Conservation (phyloP, 345 rosid species). For the Brassica juncea region DNA sequence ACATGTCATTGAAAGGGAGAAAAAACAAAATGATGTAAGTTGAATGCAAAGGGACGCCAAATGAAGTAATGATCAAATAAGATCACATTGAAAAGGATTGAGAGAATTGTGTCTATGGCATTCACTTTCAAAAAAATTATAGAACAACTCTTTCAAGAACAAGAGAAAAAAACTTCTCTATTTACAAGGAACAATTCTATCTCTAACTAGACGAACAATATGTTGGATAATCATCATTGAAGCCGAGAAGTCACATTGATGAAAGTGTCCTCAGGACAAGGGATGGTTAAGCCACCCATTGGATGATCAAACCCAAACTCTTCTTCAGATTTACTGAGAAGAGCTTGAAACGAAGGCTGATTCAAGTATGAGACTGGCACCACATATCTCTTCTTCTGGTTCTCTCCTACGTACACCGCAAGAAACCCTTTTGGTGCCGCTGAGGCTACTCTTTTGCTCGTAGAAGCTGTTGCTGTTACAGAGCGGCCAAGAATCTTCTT, state of each 20-base stretch:
- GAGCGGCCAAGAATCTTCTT: neutral
- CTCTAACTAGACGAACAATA: neutral
- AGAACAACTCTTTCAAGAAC: constrained; percentile 19
- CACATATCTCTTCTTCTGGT: neutral
- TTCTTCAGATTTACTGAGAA: neutral
- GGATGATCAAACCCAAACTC: neutral
- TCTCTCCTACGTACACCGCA: neutral
- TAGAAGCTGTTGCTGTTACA: neutral
- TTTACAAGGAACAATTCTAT: neutral
- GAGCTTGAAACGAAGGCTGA: neutral
- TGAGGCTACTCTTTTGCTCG: neutral
- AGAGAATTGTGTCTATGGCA: neutral
- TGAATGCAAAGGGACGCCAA: neutral
- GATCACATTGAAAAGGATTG: neutral
- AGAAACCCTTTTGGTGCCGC: neutral
- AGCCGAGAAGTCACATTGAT: neutral
- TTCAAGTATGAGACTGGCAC: neutral
- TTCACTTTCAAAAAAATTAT: neutral
- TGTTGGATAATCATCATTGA: neutral
- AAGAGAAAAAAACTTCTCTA: neutral
- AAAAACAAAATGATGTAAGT: neutral
- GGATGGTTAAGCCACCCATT: neutral
- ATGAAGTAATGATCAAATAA: neutral
- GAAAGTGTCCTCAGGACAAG: neutral
- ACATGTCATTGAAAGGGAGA: neutral